A percentile compares a stretch with the other conserved stretches of the same genome.
phyloP scores from a whole-genome alignment of 1,284 basidiomycete species.

The Microbotryum scabiosae region DNA sequence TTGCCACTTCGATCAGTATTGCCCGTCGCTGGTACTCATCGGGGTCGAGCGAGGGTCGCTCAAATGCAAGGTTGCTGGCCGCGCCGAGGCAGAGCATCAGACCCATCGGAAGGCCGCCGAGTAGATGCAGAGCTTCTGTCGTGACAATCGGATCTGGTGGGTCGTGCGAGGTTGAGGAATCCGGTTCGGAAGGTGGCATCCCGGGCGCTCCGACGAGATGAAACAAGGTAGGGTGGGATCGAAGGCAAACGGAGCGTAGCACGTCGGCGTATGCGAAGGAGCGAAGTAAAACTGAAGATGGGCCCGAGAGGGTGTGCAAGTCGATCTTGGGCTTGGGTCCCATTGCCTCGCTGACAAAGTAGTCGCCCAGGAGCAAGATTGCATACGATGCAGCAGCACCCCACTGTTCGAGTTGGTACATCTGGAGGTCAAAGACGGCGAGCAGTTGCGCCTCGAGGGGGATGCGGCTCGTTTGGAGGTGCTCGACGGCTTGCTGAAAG shows the following conservation, averaged over 20 bases:
- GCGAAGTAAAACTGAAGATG: not conserved
- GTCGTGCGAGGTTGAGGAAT: not conserved
- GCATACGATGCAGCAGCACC: constrained; percentile 19
- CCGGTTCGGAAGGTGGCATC: constrained; percentile 4
- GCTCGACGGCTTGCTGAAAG: constrained; percentile 22
- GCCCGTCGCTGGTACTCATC: constrained; percentile 12
- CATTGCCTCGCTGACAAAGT: constrained; percentile 17
- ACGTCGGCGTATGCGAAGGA: constrained; percentile 23
- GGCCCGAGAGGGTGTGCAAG: constrained; percentile 9
- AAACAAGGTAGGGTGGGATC: constrained; percentile 11
- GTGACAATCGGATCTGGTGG: not conserved
- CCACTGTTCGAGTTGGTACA: constrained; percentile 18
- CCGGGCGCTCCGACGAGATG: constrained; percentile 11
- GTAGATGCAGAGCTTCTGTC: constrained; percentile 7
- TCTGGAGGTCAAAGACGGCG: constrained; percentile 19
- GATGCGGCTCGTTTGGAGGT: constrained; percentile 16
- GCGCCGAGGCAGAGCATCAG: constrained; percentile 25
- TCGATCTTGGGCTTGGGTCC: constrained; percentile 15
- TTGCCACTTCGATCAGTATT: constrained; percentile 19
- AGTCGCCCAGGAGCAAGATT: constrained; percentile 20
- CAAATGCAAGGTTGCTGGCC: constrained; percentile 14
- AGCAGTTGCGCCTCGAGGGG: constrained; percentile 25
- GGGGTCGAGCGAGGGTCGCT: constrained; percentile 15
- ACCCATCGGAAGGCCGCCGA: constrained; percentile 22
- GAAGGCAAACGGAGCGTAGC: not conserved